Evolutionary conservation across 2,329 filamentous ascomycete species (phyloP), one percentile per base, ranked within the genome.

Genomic region (Fusarium verrucosum): DNA sequence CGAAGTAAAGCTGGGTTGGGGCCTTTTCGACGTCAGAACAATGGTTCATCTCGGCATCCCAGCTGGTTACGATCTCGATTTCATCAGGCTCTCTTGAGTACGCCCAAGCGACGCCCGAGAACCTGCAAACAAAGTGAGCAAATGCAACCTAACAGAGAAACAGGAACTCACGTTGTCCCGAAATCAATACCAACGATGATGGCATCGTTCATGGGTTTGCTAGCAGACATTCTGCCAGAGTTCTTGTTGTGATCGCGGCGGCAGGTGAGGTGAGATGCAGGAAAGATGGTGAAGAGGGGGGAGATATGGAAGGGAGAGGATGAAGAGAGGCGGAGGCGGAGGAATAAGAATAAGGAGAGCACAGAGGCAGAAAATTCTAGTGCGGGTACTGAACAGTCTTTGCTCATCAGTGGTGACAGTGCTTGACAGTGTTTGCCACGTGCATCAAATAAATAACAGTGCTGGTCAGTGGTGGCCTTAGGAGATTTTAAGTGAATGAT

Each of bases 181-280:
- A 83, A 82, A 28, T 83, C 81, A 8, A 83, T 76, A 0, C 80
- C 77, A 14, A 82, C 65, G 11, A 80, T 59, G 4, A 81, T 68
- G 7, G n/a, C 20, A 50, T 73, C 58, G 3, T 58, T 33, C 7
- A 10, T 38, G 3, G 38, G 45, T 14, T 42, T 3, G 16, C 33
- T 28, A 1, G 45, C 10, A 9, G 44, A 1, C 57, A 68, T 68
- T 4, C 8, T 65, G n/a, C 8, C n/a, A 1, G 10, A 16, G 17
- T 6, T 20, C 5, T 25, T 19, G 16, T 14, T 5, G 25, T 11
- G 16, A 19, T 19, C 17, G 14, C n/a, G 19, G 9, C 28, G 17
- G 16, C 6, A n/a, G n/a, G n/a, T n/a, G n/a, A n/a, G n/a, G n/a
- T n/a, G n/a, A n/a, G n/a, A n/a, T n/a, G n/a, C 6, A n/a, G 5